phyloP scores from a whole-genome alignment of 768 basidiomycete species.

The Calocera viscosa region DNA sequence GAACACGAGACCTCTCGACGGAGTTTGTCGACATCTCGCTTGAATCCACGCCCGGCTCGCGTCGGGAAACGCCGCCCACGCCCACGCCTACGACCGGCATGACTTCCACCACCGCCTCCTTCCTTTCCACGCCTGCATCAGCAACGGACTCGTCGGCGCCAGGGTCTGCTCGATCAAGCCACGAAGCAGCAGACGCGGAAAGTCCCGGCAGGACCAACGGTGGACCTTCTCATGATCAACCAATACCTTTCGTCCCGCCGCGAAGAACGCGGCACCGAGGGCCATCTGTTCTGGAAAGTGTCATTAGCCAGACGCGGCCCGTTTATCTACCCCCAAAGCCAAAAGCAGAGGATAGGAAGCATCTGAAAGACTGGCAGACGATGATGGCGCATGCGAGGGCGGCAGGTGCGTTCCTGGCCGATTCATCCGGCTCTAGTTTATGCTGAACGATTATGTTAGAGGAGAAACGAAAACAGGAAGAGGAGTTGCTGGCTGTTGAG shows the following conservation, averaged over 20 bases:
- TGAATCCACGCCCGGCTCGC: slow-evolving; percentile 47
- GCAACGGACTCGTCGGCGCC: not conserved
- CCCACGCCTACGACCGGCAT: slow-evolving; percentile 33
- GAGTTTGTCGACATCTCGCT: slow-evolving; percentile 28
- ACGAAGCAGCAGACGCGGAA: not conserved
- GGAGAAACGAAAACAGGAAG: slow-evolving; percentile 53
- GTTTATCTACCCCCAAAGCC: slow-evolving; percentile 72
- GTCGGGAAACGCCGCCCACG: slow-evolving; percentile 42
- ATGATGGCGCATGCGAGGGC: slow-evolving; percentile 77
- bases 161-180: not conserved
- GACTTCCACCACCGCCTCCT: slow-evolving; percentile 24
- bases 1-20: not conserved
- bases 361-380: slow-evolving; percentile 70
- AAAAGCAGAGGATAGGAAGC: slow-evolving; percentile 64
- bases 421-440: not conserved
- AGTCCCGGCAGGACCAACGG: not conserved
- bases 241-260: slow-evolving; percentile 1
- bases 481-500: slow-evolving; percentile 56
- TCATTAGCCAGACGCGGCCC: slow-evolving; percentile 75
- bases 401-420: slow-evolving; percentile 41
- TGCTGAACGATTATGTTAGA: slow-evolving; percentile 32
- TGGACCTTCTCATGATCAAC: not conserved
- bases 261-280: slow-evolving; percentile 26
- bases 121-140: slow-evolving; percentile 1
- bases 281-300: slow-evolving; percentile 62